Base-by-base conservation (phyloP, 192 early-diverging fungal genomes). In the Linnemannia zychae region DNA sequence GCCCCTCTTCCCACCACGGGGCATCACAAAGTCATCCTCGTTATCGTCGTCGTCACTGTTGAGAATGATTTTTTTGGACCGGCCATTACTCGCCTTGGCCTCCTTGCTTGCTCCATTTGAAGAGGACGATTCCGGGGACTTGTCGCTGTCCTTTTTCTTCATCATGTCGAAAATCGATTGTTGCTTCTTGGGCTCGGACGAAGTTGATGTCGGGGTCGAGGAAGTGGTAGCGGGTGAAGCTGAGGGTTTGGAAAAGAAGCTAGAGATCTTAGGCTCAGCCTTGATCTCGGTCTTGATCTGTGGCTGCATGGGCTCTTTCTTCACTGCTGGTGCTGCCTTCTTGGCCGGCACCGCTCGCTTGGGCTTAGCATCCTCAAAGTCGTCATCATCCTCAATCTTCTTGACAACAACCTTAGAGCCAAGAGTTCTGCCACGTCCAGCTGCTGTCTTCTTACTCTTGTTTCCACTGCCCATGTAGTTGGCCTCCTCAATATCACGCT, bases 221-320 rank as follows among this genome's bases (percentile, higher is more conserved):
- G 75, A 7, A n/a, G 34, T 1, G 36, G 33, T 75, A 2, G 33
- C 31, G n/a, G n/a, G n/a, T 1, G 75, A 37, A 7, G 66, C 20
- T 3, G 50, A 31, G 9, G 79, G 24, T 48, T 65, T 78, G 7
- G 16, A 46, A 18, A 75, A 76, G 67, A 78, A 73, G 13, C 24
- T 77, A 1, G 67, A 52, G 40, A 79, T 84, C n/a, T 63, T 63
- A 28, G 77, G 70, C 18, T 84, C 86, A 38, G 76, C 28, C 18
- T 87, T 90, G 1, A 83, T 63, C 75, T 89, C 88, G 71, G 86
- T 80, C 82, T 92, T 92, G 40, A 88, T 79, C 1, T 76, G 60
- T 0, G 74, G 60, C 20, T 72, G n/a, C 7, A 73, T 17, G 20
- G 76, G 31, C 18, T 84, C 72, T 69, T 88, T 83, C 72, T 88